Base-by-base conservation (phyloP, 345 rosid genomes). In the Corchorus olitorius region DNA sequence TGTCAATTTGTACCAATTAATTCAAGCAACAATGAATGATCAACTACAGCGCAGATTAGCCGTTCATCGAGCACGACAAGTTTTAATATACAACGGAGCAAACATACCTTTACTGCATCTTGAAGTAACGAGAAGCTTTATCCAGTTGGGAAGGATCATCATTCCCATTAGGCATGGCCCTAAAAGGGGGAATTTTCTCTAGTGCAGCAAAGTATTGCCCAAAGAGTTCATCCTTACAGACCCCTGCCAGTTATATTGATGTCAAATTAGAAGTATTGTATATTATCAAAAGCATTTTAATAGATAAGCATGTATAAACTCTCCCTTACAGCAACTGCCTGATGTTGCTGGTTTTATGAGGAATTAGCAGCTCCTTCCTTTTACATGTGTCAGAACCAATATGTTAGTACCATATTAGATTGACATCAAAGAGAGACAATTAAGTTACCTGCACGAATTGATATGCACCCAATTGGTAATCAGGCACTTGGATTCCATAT, bases 181-280 rank as follows among this genome's bases (percentile, higher is more conserved):
- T 87, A 43, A 94, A 84, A 79, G 83, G 89, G 78, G 84, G 85
- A 19, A 82, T 73, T 83, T 88, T 89, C 85, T 94, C 97, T 69
- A 94, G 96, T 46, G 97, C 98, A 69, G 87, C 87, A 81, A 92
- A 81, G 82, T 91, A 85, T 75, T 91, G 92, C 35, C 91, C 94
- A 83, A 91, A 89, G 20, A 92, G 89, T 76, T 91, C 98, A 73
- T 94, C 98, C 81, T 82, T 89, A 22, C 86, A 88, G 70, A 79
- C 77, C 79, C 89, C 97, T 89, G 95, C 72, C 77, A 19, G 52
- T 48, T 63, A 85, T 22, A 75, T 20, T 19, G 63, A 64, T 53
- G 75, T 41, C 37, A n/a, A 70, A 58, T 73, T 60, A 37, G n/a
- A 69, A 65, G 58, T 69, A 77, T 70, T 56, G 53, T 1, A 48